These are phyloP conservation scores for Irpex sp. DNA, from an alignment of 1,284 basidiomycete genomes.

Conservation along the genomic window DNA sequence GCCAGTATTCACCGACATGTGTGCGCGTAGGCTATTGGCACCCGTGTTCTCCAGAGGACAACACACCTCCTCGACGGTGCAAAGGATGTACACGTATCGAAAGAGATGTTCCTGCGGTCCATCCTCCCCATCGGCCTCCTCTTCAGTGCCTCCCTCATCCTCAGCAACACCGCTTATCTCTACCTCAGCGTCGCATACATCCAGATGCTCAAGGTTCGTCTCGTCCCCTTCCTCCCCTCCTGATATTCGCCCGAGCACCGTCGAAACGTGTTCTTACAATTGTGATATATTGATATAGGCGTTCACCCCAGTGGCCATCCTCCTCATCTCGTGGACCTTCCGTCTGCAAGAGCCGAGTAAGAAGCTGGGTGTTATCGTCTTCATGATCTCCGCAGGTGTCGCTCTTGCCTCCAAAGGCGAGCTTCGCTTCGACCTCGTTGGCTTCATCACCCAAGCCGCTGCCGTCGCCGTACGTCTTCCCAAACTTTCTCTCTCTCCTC, in stretches of 20 bases:
- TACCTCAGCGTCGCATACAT: slow-evolving; percentile 92
- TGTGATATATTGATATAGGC: slow-evolving; percentile 47
- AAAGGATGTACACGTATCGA: slow-evolving; percentile 84
- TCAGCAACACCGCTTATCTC: slow-evolving; percentile 94
- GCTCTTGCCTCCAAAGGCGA: slow-evolving; percentile 89
- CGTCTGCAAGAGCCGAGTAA: slow-evolving; percentile 87
- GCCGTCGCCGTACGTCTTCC: slow-evolving; percentile 67
- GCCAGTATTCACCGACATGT: neutral
- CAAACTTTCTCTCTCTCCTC: neutral
- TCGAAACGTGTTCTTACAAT: neutral
- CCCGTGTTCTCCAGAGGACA: slow-evolving; percentile 84
- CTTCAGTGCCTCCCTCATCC: slow-evolving; percentile 89
- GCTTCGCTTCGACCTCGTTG: slow-evolving; percentile 79
- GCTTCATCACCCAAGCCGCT: slow-evolving; percentile 82
- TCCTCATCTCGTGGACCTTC: slow-evolving; percentile 91
- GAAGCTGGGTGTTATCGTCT: slow-evolving; percentile 80
- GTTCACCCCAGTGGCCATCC: slow-evolving; percentile 94
- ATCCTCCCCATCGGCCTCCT: slow-evolving; percentile 93
- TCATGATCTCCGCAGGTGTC: slow-evolving; percentile 90
- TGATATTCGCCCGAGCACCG: neutral
- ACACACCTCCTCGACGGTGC: slow-evolving; percentile 88
- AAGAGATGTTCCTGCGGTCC: slow-evolving; percentile 79
- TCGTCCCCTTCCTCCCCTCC: neutral
- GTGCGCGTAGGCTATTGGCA: slow-evolving; percentile 72
- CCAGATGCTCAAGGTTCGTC: slow-evolving; percentile 91